Conservation (phyloP, 148 eudicot species). For the Polygonum aviculare region DNA sequence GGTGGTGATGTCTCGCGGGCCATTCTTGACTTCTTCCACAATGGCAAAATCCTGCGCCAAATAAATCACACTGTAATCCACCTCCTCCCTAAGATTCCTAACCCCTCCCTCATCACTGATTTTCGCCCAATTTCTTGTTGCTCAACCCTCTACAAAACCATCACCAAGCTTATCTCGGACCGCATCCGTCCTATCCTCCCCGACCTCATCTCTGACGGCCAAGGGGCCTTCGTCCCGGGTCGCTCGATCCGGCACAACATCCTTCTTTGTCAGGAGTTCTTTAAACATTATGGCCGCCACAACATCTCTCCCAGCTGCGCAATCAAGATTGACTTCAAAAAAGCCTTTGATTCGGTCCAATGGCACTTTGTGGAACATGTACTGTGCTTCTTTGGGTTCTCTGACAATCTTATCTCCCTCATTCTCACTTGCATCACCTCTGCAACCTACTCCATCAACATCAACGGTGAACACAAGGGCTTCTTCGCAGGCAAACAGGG, state of each 20-base stretch:
- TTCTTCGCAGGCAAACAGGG: too few species aligned
- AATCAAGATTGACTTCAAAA: too few species aligned
- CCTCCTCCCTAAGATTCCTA: neutral
- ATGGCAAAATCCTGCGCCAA: neutral
- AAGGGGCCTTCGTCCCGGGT: neutral
- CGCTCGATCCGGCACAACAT: neutral
- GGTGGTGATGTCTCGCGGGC: neutral
- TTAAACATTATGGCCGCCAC: too few species aligned
- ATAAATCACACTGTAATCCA: neutral
- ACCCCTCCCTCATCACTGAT: neutral
- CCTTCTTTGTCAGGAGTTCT: neutral
- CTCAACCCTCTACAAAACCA: too few species aligned
- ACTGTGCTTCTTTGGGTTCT: too few species aligned
- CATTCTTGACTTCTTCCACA: neutral
- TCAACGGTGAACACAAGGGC: too few species aligned
- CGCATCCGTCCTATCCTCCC: neutral
- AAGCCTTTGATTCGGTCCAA: too few species aligned
- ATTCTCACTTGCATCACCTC: too few species aligned
- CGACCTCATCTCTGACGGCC: neutral
- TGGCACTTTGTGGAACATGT: too few species aligned
- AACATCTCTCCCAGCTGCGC: too few species aligned
- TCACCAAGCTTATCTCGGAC: neutral
- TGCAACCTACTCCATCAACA: too few species aligned
- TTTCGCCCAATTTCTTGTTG: neutral
- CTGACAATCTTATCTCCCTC: too few species aligned